Conservation (phyloP, 805 yeast genomes). For the Candida verbasci region DNA sequence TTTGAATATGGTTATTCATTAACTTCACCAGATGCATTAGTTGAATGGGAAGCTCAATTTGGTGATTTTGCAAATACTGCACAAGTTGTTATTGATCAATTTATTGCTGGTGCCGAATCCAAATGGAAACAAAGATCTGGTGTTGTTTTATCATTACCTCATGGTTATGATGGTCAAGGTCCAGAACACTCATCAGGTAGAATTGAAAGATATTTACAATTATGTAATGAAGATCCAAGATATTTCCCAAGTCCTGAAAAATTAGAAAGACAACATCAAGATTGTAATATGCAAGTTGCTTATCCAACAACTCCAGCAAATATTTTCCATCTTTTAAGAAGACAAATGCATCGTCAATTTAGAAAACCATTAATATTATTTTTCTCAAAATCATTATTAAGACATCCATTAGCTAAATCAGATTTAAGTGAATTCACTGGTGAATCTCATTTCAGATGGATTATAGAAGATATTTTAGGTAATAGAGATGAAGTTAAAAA, state of each 20-base stretch:
- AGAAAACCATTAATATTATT: conserved; percentile 84
- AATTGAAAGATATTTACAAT: conserved; percentile 91
- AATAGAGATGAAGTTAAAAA: conserved; percentile 85
- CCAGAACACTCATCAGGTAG: conserved; percentile 99
- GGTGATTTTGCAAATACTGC: conserved; percentile 99
- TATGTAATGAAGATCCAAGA: conserved; percentile 95
- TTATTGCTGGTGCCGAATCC: conserved; percentile 92
- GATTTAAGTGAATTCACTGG: conserved; percentile 78
- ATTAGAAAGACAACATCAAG: conserved; percentile 96
- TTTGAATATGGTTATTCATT: conserved; percentile 98
- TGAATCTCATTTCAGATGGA: conserved; percentile 91
- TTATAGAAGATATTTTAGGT: conserved; percentile 86
- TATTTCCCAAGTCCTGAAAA: conserved; percentile 85
- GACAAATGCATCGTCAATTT: conserved; percentile 99
- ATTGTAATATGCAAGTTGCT: conserved; percentile 95
- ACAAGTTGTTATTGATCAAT: conserved; percentile 95
- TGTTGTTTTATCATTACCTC: conserved; percentile 90
- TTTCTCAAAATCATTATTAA: conserved; percentile 89
- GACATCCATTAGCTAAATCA: conserved; percentile 98
- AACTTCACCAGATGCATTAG: conserved; percentile 95
- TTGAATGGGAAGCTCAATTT: conserved; percentile 99
- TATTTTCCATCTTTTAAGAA: conserved; percentile 91
- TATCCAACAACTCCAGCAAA: conserved; percentile 98
- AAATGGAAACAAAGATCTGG: conserved; percentile 99
- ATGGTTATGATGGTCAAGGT: conserved; percentile 99